Evolutionary conservation across 2,329 filamentous ascomycete genomes (phyloP).

Genomic region (Ophiostoma himal-ulmi): DNA sequence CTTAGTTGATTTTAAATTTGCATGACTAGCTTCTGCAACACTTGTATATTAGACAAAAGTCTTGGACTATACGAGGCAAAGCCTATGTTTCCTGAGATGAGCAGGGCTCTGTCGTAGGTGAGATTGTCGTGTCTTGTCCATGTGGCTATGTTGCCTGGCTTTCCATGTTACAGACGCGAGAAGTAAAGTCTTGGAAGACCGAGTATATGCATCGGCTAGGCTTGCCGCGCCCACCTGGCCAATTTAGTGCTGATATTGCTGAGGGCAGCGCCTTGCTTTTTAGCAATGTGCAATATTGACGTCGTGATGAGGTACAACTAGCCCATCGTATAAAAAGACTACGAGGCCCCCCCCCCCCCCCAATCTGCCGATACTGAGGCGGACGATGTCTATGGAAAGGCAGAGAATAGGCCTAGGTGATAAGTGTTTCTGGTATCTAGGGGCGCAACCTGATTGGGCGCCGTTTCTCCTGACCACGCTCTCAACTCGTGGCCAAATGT

Average conservation of each 20-base stretch:
- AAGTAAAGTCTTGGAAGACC: background rate
- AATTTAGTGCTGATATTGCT: background rate
- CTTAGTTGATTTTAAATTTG: background rate
- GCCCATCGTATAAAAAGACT: background rate
- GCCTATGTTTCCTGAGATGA: background rate
- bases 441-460: background rate
- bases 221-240: background rate
- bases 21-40: background rate
- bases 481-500: background rate
- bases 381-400: background rate
- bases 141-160: background rate
- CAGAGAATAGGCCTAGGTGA: background rate
- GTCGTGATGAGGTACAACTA: background rate
- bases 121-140: background rate
- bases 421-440: background rate
- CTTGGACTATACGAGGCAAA: background rate
- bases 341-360: background rate
- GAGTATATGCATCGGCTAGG: background rate
- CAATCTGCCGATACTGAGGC: background rate
- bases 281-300: background rate
- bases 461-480: background rate
- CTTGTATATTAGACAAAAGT: background rate
- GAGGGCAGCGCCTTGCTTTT: background rate
- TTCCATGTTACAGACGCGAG: background rate
- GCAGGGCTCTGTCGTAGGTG: background rate